A percentile compares a stretch with the other conserved stretches of the same genome.
Conservation (phyloP, 768 basidiomycete genomes). For the Boletus rubropictus region DNA sequence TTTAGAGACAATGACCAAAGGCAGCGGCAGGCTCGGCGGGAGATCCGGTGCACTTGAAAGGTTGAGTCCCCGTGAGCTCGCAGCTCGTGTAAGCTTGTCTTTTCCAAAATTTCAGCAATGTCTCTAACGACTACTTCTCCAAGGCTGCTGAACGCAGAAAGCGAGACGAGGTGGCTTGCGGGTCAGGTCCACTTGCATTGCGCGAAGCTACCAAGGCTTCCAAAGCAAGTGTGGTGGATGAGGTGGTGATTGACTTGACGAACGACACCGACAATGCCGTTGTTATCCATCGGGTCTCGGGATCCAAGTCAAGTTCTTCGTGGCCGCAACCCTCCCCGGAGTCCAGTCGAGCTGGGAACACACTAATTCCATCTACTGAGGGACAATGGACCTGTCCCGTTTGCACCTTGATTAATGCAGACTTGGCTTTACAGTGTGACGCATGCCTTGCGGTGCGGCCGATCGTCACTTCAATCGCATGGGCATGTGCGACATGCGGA, state of each 20-base stretch:
- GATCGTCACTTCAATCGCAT: conserved; percentile 37
- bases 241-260: conserved; percentile 55
- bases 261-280: conserved; percentile 17
- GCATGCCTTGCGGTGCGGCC: conserved; percentile 49
- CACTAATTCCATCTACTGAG: neutral
- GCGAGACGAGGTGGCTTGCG: conserved; percentile 72
- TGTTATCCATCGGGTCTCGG: conserved; percentile 20
- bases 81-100: conserved; percentile 50
- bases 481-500: conserved; percentile 64
- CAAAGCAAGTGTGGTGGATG: conserved; percentile 53
- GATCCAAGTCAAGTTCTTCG: conserved; percentile 23
- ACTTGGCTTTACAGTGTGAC: conserved; percentile 47
- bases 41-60: conserved; percentile 33
- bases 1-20: conserved; percentile 39
- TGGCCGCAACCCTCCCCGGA: neutral
- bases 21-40: conserved; percentile 60
- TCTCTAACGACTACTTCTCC: neutral
- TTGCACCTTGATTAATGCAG: conserved; percentile 66
- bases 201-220: conserved; percentile 67
- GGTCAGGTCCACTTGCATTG: conserved; percentile 49
- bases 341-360: neutral
- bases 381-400: conserved; percentile 46
- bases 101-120: neutral
- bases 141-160: conserved; percentile 84
- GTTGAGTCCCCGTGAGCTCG: conserved; percentile 63